Conservation (phyloP, 192 early-diverging fungal genomes). For the Gaertneriomyces semiglobifer region DNA sequence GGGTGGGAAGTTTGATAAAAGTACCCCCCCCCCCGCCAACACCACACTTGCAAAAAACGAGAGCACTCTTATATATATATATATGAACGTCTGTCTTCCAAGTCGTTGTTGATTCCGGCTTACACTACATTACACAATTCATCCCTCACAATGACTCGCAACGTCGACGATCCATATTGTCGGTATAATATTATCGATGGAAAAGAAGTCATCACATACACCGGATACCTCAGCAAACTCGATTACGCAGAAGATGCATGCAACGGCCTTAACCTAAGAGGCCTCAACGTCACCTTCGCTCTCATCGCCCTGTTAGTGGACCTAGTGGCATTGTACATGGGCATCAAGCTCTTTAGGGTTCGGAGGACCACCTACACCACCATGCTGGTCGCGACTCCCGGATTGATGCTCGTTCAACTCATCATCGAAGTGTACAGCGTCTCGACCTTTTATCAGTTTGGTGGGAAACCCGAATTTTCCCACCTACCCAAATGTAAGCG, state of each 20-base stretch:
- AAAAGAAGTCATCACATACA: background rate
- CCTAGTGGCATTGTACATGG: background rate
- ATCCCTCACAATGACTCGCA: no score
- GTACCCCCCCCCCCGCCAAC: no score
- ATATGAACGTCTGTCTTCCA: no score
- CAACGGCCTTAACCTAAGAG: background rate
- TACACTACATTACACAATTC: no score
- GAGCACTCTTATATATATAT: no score
- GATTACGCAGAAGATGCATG: background rate
- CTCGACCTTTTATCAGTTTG: background rate
- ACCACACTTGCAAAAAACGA: no score
- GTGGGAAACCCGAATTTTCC: background rate
- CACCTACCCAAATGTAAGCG: constrained; percentile 1
- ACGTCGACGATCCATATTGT: background rate
- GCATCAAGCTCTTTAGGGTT: background rate
- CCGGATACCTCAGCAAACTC: background rate
- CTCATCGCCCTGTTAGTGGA: background rate
- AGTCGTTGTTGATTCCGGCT: no score
- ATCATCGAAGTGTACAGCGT: no score
- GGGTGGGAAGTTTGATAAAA: no score
- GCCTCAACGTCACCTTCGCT: background rate
- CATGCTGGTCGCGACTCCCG: background rate
- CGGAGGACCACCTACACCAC: background rate
- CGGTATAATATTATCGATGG: background rate
- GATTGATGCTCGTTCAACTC: background rate